Base-by-base conservation (phyloP, 2,329 filamentous ascomycete genomes). In the Xylariaceae sp. region DNA sequence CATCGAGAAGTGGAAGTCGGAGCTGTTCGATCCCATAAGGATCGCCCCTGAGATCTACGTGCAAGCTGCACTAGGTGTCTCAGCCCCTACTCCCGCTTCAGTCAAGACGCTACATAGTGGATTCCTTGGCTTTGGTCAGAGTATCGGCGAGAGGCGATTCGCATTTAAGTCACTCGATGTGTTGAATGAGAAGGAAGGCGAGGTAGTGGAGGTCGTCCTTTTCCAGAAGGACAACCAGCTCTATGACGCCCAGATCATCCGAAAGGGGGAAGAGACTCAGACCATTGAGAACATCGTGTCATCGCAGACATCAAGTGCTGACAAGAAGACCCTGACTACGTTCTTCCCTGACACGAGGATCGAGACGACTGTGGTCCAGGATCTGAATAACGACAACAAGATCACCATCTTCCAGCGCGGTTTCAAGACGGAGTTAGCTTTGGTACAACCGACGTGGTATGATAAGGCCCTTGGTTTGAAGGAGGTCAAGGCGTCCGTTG, bases 381-480 rank as follows among this genome's bases (percentile, higher is more conserved):
- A 83, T 63, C 70, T 74, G 2, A 73, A 70, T 3, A 73, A 74
- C 37, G 82, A 75, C 15, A 76, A 87, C 66, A 85, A 81, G 61
- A 74, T 96, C 37, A 88, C 88, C 0, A 80, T 96, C 9, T 99
- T 97, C 79, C 91, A 88, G 70, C 78, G 80, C 52, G 84, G 85
- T 9, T 72, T 76, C 64, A 84, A 85, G 75, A 84, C 82, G 4
- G 81, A 86, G 61, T 73, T 88, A 30, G 74, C 74, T 8, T 74
- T 87, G n/a, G 71, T 81, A 47, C 75, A 77, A 15, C 92, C 93
- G 0, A 79, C 80, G 50, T 99, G 92, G 92, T 88, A 89, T 59
- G 89, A 92, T 68, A 93, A 95, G 75, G 92, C 91, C 0, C 79
- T 97, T 6, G 92, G 93, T 0, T 77, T 89, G 63, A 92, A 90